phyloP scores from a whole-genome alignment of 306 rosid genomes.

The Vigna unguiculata region DNA sequence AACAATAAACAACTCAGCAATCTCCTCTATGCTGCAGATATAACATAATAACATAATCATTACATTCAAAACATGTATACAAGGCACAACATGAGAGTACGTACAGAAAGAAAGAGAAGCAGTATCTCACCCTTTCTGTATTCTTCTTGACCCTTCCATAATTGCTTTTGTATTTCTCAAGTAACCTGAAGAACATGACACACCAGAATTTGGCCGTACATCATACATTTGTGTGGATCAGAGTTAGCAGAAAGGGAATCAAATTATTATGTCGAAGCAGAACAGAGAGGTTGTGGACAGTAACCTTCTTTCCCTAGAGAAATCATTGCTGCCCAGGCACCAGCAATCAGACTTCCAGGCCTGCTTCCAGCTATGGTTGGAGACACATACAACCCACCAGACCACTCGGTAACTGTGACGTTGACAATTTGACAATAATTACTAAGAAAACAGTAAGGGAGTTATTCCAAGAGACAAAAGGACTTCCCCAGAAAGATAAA shows the following conservation, averaged over 20 bases:
- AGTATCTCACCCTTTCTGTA: constrained; percentile 72
- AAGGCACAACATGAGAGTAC: constrained; percentile 9
- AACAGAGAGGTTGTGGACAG: constrained; percentile 6
- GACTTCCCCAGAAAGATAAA: constrained; percentile 20
- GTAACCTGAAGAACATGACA: constrained; percentile 67
- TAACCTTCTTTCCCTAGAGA: constrained; percentile 91
- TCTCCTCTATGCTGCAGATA: constrained; percentile 74
- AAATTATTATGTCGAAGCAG: constrained; percentile 23
- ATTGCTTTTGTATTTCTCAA: constrained; percentile 77
- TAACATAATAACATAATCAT: constrained; percentile 32
- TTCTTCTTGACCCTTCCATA: constrained; percentile 79
- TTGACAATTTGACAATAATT: constrained; percentile 22
- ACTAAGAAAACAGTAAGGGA: constrained; percentile 42
- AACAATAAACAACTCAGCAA: constrained; percentile 75
- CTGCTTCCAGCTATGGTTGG: constrained; percentile 98
- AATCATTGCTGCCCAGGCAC: constrained; percentile 99
- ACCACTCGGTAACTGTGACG: constrained; percentile 93
- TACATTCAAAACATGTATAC: constrained; percentile 20
- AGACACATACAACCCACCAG: constrained; percentile 95
- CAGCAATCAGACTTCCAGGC: constrained; percentile 92
- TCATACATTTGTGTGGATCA: constrained; percentile 36
- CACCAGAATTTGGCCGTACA: constrained; percentile 33
- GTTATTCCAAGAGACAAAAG: constrained; percentile 25
- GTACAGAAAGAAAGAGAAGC: constrained; percentile 4
- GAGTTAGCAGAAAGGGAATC: constrained; percentile 23